Percentiles rank a stretch among this genome's conserved stretches.
Conservation (phyloP, 2,329 filamentous ascomycete genomes). For the Aspergillus puulaauensis region DNA sequence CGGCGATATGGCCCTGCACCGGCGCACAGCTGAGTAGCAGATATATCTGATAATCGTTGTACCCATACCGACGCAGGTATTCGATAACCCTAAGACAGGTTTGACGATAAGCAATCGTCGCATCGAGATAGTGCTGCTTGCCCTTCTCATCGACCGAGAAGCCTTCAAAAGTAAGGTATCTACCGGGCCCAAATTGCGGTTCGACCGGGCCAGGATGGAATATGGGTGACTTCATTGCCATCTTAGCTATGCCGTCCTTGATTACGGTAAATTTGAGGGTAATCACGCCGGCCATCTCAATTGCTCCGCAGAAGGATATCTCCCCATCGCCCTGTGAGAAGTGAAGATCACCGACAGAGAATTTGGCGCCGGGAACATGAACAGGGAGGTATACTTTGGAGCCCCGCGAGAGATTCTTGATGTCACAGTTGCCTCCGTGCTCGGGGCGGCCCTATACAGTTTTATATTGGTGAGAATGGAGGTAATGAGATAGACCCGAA, state of each 20-base stretch:
- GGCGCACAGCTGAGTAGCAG: constrained; percentile 82
- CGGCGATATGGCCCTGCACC: constrained; percentile 82
- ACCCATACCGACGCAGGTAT: constrained; percentile 72
- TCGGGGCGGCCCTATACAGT: constrained; percentile 64
- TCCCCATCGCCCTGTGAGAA: constrained; percentile 89
- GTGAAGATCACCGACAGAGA: constrained; percentile 84
- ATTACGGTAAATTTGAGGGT: constrained; percentile 88
- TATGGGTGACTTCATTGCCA: constrained; percentile 79
- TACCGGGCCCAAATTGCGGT: constrained; percentile 78
- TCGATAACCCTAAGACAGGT: constrained; percentile 76
- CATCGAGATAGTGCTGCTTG: constrained; percentile 86
- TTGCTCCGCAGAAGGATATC: constrained; percentile 84
- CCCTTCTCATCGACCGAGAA: constrained; percentile 87
- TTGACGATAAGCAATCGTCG: constrained; percentile 82
- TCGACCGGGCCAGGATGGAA: constrained; percentile 86
- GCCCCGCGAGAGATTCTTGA: constrained; percentile 79
- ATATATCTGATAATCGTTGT: constrained; percentile 77
- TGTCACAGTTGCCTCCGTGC: constrained; percentile 88
- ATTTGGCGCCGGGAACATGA: constrained; percentile 83
- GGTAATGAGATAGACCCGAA: background rate
- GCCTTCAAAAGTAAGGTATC: constrained; percentile 83
- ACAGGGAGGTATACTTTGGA: constrained; percentile 85
- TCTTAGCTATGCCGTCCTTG: constrained; percentile 72
- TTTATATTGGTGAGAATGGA: background rate
- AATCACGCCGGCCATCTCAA: constrained; percentile 91